Evolutionary conservation across 768 basidiomycete species (phyloP).

Genomic region (Mycena maculata): DNA sequence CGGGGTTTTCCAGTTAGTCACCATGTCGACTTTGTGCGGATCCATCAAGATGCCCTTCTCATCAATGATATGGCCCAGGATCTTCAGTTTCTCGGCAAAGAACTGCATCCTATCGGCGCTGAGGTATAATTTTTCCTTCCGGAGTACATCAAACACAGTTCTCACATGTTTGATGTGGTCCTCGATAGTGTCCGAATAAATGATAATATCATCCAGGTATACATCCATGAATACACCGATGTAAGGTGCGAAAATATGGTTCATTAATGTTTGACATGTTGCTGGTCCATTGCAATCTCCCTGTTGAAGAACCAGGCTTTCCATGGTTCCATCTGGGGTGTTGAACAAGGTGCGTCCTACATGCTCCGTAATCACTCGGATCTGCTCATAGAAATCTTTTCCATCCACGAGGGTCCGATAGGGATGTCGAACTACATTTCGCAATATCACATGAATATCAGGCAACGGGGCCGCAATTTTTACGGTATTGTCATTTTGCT

Average conservation of each 20-base stretch:
- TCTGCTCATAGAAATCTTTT: conserved; percentile 58
- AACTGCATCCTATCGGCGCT: no score
- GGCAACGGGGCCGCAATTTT: conserved; percentile 36
- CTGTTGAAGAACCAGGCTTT: conserved; percentile 49
- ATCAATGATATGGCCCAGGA: conserved; percentile 49
- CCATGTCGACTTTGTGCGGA: conserved; percentile 53
- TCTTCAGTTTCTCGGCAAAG: conserved; percentile 38
- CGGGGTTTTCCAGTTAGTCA: conserved; percentile 50
- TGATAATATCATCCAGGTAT: conserved; percentile 51
- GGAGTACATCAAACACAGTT: conserved; percentile 45
- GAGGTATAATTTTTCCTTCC: conserved; percentile 48
- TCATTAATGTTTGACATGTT: no score
- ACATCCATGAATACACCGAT: no score
- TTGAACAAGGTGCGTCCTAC: conserved; percentile 36
- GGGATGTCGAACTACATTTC: conserved; percentile 36
- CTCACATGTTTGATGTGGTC: conserved; percentile 48
- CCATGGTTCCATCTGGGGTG: conserved; percentile 49
- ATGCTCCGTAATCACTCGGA: conserved; percentile 38
- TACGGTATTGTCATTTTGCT: conserved; percentile 46
- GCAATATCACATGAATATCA: conserved; percentile 36
- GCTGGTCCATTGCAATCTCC: no score
- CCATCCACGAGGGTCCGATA: conserved; percentile 47
- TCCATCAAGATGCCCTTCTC: conserved; percentile 56
- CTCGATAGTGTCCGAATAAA: conserved; percentile 52
- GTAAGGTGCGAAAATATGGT: no score